A percentile compares a stretch with the other conserved stretches of the same genome.
Evolutionary conservation across 139 green algal species (phyloP).

Genomic region (Chlorella sorokiniana): DNA sequence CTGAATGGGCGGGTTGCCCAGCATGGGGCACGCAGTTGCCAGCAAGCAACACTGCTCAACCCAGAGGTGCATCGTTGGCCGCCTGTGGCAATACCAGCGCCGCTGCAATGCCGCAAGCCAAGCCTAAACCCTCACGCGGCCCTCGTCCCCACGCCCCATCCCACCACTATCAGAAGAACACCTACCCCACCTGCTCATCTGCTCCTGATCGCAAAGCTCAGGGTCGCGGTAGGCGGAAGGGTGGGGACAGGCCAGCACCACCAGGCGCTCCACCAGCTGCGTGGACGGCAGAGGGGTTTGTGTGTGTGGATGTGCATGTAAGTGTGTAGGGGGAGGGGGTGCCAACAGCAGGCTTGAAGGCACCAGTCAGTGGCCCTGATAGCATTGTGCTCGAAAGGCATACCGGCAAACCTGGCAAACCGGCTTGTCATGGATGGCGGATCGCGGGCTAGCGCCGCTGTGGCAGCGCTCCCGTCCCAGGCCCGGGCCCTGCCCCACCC

Average conservation of each 20-base stretch:
- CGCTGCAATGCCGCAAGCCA: not conserved
- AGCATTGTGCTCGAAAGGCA: too few species aligned
- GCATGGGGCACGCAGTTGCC: not conserved
- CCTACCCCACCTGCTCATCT: slow-evolving; percentile 3
- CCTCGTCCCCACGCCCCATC: too few species aligned
- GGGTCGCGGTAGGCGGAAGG: slow-evolving; percentile 20
- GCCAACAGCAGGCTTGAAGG: not conserved
- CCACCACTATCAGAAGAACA: not conserved
- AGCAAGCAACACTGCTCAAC: not conserved
- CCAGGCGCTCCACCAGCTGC: slow-evolving; percentile 36
- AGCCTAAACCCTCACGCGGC: too few species aligned
- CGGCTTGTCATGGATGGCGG: too few species aligned
- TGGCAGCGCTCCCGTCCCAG: too few species aligned
- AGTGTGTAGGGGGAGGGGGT: not conserved
- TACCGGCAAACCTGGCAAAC: too few species aligned
- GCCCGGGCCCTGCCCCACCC: too few species aligned
- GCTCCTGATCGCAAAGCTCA: not conserved
- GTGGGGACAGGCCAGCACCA: slow-evolving; percentile 42
- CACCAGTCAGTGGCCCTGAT: too few species aligned
- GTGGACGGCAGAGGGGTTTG: not conserved
- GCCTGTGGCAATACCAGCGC: too few species aligned
- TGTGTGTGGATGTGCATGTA: not conserved
- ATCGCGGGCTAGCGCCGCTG: too few species aligned
- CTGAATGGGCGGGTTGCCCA: not conserved
- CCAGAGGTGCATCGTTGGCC: too few species aligned